These are phyloP conservation scores for Phytophthora chlamydospora DNA, from an alignment of 352 stramenopile species.

Conservation along the genomic window DNA sequence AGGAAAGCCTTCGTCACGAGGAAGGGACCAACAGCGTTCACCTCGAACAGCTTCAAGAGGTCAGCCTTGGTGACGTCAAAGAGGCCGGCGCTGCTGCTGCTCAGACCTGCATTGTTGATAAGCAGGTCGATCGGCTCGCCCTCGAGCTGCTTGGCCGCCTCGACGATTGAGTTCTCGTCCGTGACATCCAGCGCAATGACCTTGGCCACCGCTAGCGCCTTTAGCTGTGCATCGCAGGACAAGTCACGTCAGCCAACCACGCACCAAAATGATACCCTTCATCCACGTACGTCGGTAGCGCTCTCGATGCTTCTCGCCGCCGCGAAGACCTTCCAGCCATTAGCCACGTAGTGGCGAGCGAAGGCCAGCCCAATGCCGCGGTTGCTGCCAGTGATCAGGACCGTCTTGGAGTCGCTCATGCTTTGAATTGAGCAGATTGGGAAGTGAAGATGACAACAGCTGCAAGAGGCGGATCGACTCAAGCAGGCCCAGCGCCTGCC, in stretches of 20 bases:
- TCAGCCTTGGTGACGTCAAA: slow-evolving; percentile 34
- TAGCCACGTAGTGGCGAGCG: slow-evolving; percentile 34
- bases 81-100: neutral
- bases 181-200: slow-evolving; percentile 21
- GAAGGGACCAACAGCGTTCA: slow-evolving; percentile 57
- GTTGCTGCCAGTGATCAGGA: slow-evolving; percentile 34
- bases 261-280: no score
- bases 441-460: no score
- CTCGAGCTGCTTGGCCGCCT: slow-evolving; percentile 35
- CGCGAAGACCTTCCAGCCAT: slow-evolving; percentile 48
- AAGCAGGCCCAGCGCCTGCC: no score
- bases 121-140: slow-evolving; percentile 22
- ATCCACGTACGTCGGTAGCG: slow-evolving; percentile 23
- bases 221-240: neutral
- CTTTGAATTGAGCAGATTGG: no score
- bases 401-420: no score
- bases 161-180: slow-evolving; percentile 32
- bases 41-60: slow-evolving; percentile 50
- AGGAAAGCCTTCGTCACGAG: slow-evolving; percentile 48
- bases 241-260: neutral
- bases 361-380: slow-evolving; percentile 46
- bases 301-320: slow-evolving; percentile 18
- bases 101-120: slow-evolving; percentile 13
- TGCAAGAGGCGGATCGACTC: no score
- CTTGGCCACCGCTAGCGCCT: slow-evolving; percentile 3